Percentiles rank a stretch among this genome's conserved stretches.
Conservation (phyloP, 2,329 filamentous ascomycete genomes). For the Colletotrichum filicis region DNA sequence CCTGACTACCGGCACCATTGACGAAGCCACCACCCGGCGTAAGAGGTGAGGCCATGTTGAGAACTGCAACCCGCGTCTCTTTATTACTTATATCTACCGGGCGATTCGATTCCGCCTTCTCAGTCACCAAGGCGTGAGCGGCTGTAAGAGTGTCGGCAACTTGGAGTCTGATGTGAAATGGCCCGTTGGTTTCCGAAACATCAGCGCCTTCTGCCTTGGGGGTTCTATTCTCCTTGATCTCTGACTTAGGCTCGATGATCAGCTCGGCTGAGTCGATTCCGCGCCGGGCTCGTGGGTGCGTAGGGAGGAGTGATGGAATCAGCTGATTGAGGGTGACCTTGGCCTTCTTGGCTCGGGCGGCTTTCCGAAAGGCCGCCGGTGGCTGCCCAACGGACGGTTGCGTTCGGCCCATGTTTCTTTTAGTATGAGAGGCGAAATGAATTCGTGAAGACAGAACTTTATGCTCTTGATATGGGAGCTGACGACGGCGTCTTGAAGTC, state of each 20-base stretch:
- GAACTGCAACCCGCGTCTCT: conserved; percentile 56
- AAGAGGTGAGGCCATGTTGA: conserved; percentile 74
- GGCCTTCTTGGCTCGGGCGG: conserved; percentile 63
- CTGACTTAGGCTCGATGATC: conserved; percentile 46
- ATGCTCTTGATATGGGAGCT: not conserved
- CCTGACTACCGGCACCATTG: conserved; percentile 68
- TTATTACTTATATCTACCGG: not conserved
- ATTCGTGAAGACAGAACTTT: not conserved
- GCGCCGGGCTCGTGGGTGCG: conserved; percentile 64
- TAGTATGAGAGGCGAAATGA: not conserved
- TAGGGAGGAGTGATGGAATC: conserved; percentile 65
- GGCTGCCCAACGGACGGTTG: conserved; percentile 33
- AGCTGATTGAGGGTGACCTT: conserved; percentile 68
- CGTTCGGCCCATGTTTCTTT: conserved; percentile 22
- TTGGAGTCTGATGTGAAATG: conserved; percentile 55
- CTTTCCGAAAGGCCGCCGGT: conserved; percentile 31
- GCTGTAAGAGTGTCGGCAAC: conserved; percentile 64
- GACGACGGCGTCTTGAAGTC: too few relatives aligned
- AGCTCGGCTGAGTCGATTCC: conserved; percentile 65
- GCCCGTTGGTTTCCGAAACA: not conserved
- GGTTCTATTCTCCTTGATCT: not conserved
- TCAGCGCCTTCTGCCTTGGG: not conserved
- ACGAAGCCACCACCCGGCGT: conserved; percentile 71
- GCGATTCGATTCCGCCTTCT: not conserved
- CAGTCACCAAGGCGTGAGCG: conserved; percentile 50